Conservation (phyloP, 345 rosid species). For the Moricandia moricandioides region DNA sequence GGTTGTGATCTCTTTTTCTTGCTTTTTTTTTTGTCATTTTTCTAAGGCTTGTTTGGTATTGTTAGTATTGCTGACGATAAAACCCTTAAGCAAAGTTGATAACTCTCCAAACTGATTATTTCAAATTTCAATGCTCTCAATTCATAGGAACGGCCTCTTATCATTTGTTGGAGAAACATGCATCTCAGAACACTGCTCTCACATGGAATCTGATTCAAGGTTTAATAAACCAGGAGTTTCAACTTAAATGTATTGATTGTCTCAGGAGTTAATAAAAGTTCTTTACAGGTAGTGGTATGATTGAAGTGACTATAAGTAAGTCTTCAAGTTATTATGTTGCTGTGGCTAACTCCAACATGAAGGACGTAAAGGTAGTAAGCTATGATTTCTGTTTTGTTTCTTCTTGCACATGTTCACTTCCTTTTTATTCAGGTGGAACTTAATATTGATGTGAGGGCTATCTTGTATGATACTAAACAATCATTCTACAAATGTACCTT, state of each 20-base stretch:
- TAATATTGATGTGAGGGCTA: conserved; percentile 49
- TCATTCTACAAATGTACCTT: conserved; percentile 78
- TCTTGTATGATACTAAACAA: conserved; percentile 58
- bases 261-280: conserved; percentile 14
- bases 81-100: too few relatives aligned
- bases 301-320: conserved; percentile 45
- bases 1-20: background rate
- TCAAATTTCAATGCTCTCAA: conserved; percentile 26
- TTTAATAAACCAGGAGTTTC: conserved; percentile 40
- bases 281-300: conserved; percentile 56
- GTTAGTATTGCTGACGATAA: background rate
- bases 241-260: conserved; percentile 3
- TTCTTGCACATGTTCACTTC: background rate
- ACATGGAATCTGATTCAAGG: conserved; percentile 70
- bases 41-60: background rate
- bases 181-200: conserved; percentile 51
- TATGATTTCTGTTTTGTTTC: background rate
- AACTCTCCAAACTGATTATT: background rate
- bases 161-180: conserved; percentile 49
- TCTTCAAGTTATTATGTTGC: conserved; percentile 69
- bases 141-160: conserved; percentile 49
- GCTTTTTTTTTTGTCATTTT: background rate
- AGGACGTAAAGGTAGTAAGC: conserved; percentile 60
- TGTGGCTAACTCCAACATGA: conserved; percentile 61
- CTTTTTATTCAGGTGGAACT: conserved; percentile 62